Percentiles rank a stretch among this genome's conserved stretches.
Conservation (phyloP, 495 filamentous ascomycete genomes). For the Sphaerosporella brunnea region DNA sequence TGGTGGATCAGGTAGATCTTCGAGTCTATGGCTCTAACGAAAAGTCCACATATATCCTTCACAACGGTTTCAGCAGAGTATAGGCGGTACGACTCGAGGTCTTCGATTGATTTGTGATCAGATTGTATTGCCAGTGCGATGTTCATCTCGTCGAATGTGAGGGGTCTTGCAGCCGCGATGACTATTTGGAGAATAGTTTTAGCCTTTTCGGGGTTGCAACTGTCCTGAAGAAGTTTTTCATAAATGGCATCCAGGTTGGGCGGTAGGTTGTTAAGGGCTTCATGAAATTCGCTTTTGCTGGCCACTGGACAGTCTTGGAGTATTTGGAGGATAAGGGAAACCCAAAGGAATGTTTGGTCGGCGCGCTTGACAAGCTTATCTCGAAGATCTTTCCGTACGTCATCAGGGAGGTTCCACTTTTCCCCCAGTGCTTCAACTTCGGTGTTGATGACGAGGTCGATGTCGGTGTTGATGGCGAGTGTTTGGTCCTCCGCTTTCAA, state of each 20-base stretch:
- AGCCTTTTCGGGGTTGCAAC: constrained; percentile 9
- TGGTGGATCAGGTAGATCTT: constrained; percentile 24
- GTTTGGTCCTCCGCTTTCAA: constrained; percentile 29
- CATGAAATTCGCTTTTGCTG: constrained; percentile 12
- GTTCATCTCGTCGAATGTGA: constrained; percentile 28
- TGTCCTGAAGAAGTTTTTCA: constrained; percentile 24
- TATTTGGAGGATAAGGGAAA: constrained; percentile 17
- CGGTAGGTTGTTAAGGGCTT: constrained; percentile 19
- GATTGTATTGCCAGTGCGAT: constrained; percentile 28
- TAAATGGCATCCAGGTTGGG: constrained; percentile 23
- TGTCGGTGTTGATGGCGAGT: constrained; percentile 27
- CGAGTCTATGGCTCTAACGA: constrained; percentile 29
- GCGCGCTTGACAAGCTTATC: constrained; percentile 19
- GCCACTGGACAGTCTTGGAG: not conserved
- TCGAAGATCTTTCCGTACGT: constrained; percentile 9
- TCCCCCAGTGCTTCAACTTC: constrained; percentile 24
- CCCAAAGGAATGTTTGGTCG: constrained; percentile 30
- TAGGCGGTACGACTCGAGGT: constrained; percentile 18
- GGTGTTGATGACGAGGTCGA: constrained; percentile 27
- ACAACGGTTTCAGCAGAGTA: constrained; percentile 15
- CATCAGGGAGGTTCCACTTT: constrained; percentile 3
- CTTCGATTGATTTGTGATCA: constrained; percentile 12
- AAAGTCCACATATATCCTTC: constrained; percentile 28
- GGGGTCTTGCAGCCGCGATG: constrained; percentile 26
- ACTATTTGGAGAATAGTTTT: constrained; percentile 29